phyloP scores from a whole-genome alignment of 352 stramenopile genomes.

The Phytophthora europaea region DNA sequence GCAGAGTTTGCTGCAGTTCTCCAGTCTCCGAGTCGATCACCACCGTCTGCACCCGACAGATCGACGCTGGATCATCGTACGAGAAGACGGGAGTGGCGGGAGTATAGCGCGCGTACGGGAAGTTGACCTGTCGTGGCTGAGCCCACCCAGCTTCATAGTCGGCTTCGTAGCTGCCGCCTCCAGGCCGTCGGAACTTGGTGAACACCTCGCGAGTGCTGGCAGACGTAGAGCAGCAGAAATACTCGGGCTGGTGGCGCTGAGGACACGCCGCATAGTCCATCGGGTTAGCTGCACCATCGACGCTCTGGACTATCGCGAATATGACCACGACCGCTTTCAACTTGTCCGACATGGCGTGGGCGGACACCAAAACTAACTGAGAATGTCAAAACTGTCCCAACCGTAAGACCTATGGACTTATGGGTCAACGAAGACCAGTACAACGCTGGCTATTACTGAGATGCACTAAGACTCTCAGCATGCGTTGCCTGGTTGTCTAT shows the following conservation, averaged over 20 bases:
- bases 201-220: constrained; percentile 37
- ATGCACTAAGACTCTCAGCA: too few species aligned
- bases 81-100: constrained; percentile 41
- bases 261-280: constrained; percentile 43
- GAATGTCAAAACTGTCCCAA: constrained; percentile 16
- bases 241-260: constrained; percentile 42
- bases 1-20: constrained; percentile 32
- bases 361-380: constrained; percentile 1
- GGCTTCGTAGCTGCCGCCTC: constrained; percentile 38
- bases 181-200: constrained; percentile 44
- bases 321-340: background rate
- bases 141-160: constrained; percentile 39
- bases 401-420: background rate
- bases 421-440: background rate
- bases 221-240: constrained; percentile 48
- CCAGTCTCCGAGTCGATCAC: constrained; percentile 30
- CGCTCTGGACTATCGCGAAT: background rate
- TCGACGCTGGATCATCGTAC: constrained; percentile 35
- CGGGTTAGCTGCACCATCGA: constrained; percentile 16
- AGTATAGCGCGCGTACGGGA: constrained; percentile 40
- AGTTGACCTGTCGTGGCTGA: constrained; percentile 42
- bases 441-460: background rate
- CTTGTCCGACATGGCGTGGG: constrained; percentile 6
- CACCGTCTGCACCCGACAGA: constrained; percentile 37
- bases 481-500: background rate